A percentile compares a stretch with the other conserved stretches of the same genome.
phyloP scores from a whole-genome alignment of 148 eudicot genomes.

The Spergularia marina region DNA sequence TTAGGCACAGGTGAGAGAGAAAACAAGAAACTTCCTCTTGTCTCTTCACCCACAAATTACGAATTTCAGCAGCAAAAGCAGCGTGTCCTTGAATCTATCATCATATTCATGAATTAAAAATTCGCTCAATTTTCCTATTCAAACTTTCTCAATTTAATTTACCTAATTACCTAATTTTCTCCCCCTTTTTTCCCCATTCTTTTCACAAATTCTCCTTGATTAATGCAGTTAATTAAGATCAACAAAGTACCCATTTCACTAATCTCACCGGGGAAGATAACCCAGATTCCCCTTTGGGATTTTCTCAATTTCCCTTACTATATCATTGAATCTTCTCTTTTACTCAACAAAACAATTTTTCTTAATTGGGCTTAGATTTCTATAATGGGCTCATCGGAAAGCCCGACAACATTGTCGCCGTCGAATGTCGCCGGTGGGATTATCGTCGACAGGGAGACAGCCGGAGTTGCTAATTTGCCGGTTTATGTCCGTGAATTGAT shows the following conservation, averaged over 20 bases:
- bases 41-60: too few relatives aligned
- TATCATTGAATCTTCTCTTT: too few relatives aligned
- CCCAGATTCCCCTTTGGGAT: neutral
- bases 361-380: slow-evolving; percentile 2
- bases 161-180: too few relatives aligned
- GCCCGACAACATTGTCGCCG: slow-evolving; percentile 50
- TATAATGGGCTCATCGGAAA: slow-evolving; percentile 68
- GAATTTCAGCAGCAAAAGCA: too few relatives aligned
- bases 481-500: slow-evolving; percentile 83
- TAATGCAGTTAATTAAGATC: neutral
- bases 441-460: slow-evolving; percentile 42
- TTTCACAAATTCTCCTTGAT: neutral
- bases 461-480: slow-evolving; percentile 61
- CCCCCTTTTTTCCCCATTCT: neutral
- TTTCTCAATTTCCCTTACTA: too few relatives aligned
- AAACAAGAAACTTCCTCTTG: too few relatives aligned
- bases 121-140: neutral
- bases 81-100: neutral
- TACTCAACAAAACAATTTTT: neutral
- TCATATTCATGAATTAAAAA: neutral
- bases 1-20: too few relatives aligned
- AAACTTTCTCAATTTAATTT: slow-evolving; percentile 2
- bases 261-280: neutral
- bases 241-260: slow-evolving; percentile 4
- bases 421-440: slow-evolving; percentile 53